Base-by-base conservation (phyloP, 2,329 filamentous ascomycete genomes). In the Ceratocystis albifundus region DNA sequence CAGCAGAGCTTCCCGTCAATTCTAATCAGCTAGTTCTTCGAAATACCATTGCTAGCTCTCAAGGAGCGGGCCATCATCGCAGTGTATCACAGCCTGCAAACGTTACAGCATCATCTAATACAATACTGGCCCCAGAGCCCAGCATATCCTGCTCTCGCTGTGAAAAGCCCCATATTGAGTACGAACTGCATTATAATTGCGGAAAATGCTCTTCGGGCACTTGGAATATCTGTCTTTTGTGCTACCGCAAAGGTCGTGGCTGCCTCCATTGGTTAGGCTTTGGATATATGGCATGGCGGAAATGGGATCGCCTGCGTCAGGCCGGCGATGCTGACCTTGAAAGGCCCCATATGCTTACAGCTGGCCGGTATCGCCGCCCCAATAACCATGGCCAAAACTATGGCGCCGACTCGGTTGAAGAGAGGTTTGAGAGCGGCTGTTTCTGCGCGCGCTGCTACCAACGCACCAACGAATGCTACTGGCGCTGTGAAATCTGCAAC, bases 191-290 rank as follows among this genome's bases (percentile, higher is more conserved):
- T 74, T 96, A 93, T 75, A 88, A 88, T 72, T 97, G 93, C 74
- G 74, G 77, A 1, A 79, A 80, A 62, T 96, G 93, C 74, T 79
- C 82, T 17, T 77, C 80, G 4, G 90, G 89, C 0, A 78, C 83
- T 61, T 96, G 87, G 79, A 88, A 92, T 73, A 78, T 96, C 10
- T 97, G 93, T 72, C 76, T 88, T 1, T 80, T 81, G 69, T 97
- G 93, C 76, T 96, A 95, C 74, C 85, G 90, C 32, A 74, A 78
- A 12, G 87, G 87, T 7, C 83, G 83, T 71, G 92, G 92, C 10
- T 97, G 93, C 73, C 79, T 84, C 20, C 84, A 94, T 73, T 96
- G 91, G 90, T 91, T 87, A 71, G 92, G 93, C 1, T 96, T 96
- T 73, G 89, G 89, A 2, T 81, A 87, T 70, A 82, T 82, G 3